A percentile compares a stretch with the other conserved stretches of the same genome.
Evolutionary conservation across 768 basidiomycete genomes (phyloP).

Genomic region (Collybia sordida): DNA sequence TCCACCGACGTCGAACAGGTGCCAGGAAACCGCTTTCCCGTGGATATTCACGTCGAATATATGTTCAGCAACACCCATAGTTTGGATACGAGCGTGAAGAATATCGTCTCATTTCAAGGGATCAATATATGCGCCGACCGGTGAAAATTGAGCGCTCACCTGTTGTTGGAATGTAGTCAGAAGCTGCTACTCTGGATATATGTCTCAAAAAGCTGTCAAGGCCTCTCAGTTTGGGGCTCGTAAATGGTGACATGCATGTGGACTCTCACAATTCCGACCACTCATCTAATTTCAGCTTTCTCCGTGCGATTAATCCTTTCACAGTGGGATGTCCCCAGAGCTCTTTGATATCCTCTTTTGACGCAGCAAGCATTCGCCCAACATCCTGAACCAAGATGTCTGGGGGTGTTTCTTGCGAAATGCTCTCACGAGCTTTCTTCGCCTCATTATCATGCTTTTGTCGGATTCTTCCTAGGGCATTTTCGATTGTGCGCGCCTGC

Average conservation of each 20-base stretch:
- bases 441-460: constrained; percentile 26
- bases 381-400: constrained; percentile 64
- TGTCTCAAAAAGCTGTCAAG: constrained; percentile 66
- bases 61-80: constrained; percentile 86
- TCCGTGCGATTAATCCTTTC: constrained; percentile 61
- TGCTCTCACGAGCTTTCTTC: constrained; percentile 31
- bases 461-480: constrained; percentile 43
- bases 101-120: constrained; percentile 64
- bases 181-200: constrained; percentile 67
- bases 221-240: constrained; percentile 11
- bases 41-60: constrained; percentile 80
- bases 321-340: constrained; percentile 78
- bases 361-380: constrained; percentile 55
- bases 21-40: constrained; percentile 74
- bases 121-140: constrained; percentile 27
- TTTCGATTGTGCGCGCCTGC: constrained; percentile 69
- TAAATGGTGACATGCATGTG: constrained; percentile 2
- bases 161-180: constrained; percentile 72
- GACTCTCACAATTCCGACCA: constrained; percentile 83
- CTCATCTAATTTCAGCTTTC: constrained; percentile 78
- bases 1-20: constrained; percentile 72
- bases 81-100: constrained; percentile 86
- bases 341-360: constrained; percentile 63
- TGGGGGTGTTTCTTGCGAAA: constrained; percentile 33
- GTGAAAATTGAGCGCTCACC: constrained; percentile 38